These are phyloP conservation scores for Penicillium griseofulvum DNA, from an alignment of 2,329 filamentous ascomycete species.

Conservation along the genomic window DNA sequence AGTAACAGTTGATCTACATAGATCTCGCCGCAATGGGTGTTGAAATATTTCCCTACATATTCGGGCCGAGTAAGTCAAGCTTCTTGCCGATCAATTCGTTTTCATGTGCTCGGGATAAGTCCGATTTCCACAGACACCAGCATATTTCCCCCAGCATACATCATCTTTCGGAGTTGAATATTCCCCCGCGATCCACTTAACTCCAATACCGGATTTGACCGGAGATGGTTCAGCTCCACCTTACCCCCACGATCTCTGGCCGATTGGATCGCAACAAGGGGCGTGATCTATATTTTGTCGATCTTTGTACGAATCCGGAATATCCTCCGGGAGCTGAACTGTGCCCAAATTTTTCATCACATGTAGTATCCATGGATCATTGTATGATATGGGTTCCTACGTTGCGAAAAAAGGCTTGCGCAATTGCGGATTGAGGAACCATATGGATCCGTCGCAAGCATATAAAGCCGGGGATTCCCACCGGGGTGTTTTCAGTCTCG, in stretches of 20 bases:
- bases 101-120: neutral
- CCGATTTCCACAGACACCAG: neutral
- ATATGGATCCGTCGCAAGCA: neutral
- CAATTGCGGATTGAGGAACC: neutral
- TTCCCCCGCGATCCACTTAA: neutral
- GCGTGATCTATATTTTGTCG: neutral
- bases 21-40: neutral
- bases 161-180: neutral
- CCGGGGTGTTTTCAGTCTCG: neutral
- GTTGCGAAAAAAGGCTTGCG: neutral
- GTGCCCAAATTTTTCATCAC: neutral
- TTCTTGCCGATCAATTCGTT: neutral
- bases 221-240: slow-evolving; percentile 8
- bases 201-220: neutral
- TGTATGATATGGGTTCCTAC: neutral
- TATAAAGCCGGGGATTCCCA: slow-evolving; percentile 2
- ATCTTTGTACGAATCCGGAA: neutral
- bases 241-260: neutral
- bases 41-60: neutral
- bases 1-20: neutral
- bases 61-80: neutral
- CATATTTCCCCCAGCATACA: neutral
- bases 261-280: neutral
- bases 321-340: neutral
- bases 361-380: neutral